Conservation (phyloP, 1,284 basidiomycete genomes). For the Pyrrhoderma noxium region DNA sequence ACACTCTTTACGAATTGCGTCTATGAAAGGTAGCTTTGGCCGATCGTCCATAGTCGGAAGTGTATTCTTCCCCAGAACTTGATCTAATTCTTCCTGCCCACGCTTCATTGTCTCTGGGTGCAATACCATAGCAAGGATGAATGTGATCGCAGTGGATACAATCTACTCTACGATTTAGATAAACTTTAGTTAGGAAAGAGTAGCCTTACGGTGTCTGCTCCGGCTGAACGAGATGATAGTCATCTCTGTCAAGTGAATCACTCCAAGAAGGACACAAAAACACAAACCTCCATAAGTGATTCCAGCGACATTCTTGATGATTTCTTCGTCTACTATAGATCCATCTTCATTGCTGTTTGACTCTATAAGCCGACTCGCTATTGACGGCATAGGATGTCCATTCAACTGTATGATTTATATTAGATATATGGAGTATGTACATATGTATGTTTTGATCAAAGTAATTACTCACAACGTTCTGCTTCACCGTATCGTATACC, state of each 20-base stretch:
- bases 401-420: background rate
- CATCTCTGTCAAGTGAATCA: background rate
- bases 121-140: conserved; percentile 19
- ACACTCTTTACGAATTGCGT: conserved; percentile 22
- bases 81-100: conserved; percentile 23
- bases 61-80: conserved; percentile 21
- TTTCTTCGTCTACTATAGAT: conserved; percentile 6
- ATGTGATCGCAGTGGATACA: background rate
- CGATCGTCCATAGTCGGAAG: conserved; percentile 22
- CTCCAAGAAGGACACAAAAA: background rate
- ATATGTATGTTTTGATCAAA: no score
- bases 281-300: conserved; percentile 8
- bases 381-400: conserved; percentile 11
- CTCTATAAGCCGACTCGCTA: conserved; percentile 12
- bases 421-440: background rate
- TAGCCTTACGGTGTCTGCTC: conserved; percentile 19
- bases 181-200: background rate
- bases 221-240: conserved; percentile 9
- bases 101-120: conserved; percentile 19
- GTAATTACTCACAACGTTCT: conserved; percentile 12
- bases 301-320: background rate
- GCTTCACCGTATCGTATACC: conserved; percentile 3
- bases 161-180: conserved; percentile 13
- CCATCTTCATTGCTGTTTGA: conserved; percentile 2
- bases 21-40: conserved; percentile 21